Evolutionary conservation across 495 filamentous ascomycete species (phyloP), one percentile per base, ranked within the genome.

Genomic region (Aspergillus ellipticus): DNA sequence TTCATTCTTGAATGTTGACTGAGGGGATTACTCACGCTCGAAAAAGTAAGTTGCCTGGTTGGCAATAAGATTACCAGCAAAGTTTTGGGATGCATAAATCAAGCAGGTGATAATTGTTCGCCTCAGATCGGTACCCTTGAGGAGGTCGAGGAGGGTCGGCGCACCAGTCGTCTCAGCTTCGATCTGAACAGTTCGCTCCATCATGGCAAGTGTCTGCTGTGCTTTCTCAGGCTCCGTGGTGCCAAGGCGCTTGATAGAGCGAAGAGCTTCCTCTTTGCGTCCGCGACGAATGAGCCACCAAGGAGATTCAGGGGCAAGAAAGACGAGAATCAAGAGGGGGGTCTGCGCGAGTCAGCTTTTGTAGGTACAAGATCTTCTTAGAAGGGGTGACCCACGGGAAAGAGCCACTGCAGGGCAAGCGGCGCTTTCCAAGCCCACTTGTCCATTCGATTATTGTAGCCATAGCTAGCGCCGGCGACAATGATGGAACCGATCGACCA

Each of bases 11-110:
- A 26, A 16, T 50, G 26, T 26, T 33, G 17, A 11, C 11, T 8
- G 21, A 7, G 9, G 22, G 51, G 45, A 3, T 17, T 17, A 56
- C 54, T 51, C 47, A 56, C 54, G 85, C 56, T 85, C 74, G 47
- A 89, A 74, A 71, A 92, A 93, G 63, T 90, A 85, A 28, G 85
- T 89, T 5, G 84, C 86, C 67, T 89, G 92, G 59, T 88, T 87
- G 47, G 82, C 85, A 66, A 93, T 90, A 3, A 85, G 81, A 66
- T 88, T 88, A 46, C 68, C 68, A 4, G 68, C 66, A 24, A 71
- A 68, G 22, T 71, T 71, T 58, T 71, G 68, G 15, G 66, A 69
- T 0, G 66, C 64, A 16, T 71, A 71, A 20, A 84, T 77, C 78
- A 84, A 78, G 59, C 80, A 84, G 33, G 81, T 79, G 61, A 88